These are phyloP conservation scores for Beauveria caledonica DNA, from an alignment of 2,329 filamentous ascomycete species.

Conservation along the genomic window DNA sequence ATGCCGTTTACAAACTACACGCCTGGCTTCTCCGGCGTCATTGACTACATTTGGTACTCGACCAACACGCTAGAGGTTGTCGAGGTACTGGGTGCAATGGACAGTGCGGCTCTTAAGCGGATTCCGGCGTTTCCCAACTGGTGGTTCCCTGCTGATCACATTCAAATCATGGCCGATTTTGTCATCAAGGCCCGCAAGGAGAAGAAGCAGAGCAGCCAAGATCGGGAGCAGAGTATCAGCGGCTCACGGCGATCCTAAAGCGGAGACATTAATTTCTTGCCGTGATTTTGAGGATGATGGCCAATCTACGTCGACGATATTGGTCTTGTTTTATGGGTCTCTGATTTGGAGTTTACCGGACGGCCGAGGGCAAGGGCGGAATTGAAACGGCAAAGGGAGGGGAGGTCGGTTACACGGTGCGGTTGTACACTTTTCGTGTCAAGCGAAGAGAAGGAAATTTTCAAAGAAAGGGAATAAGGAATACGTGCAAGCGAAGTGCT, in stretches of 20 bases:
- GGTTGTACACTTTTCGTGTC: conserved; percentile 1
- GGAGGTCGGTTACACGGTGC: neutral
- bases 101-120: conserved; percentile 73
- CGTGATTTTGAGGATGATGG: neutral
- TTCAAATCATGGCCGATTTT: conserved; percentile 84
- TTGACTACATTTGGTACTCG: conserved; percentile 98
- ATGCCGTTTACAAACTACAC: conserved; percentile 95
- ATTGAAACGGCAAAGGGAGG: neutral
- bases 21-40: conserved; percentile 80
- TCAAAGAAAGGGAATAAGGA: neutral
- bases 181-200: conserved; percentile 82
- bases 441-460: neutral
- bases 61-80: conserved; percentile 82
- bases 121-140: conserved; percentile 91
- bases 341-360: conserved; percentile 9
- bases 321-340: conserved; percentile 3
- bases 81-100: conserved; percentile 76
- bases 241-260: neutral
- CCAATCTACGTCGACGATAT: conserved; percentile 3
- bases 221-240: conserved; percentile 43
- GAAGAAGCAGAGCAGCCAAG: conserved; percentile 53
- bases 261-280: neutral
- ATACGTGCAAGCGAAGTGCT: neutral
- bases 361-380: neutral
- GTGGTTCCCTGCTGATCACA: conserved; percentile 89